Evolutionary conservation across 768 basidiomycete species (phyloP), one percentile per base, ranked within the genome.

Genomic region (Rhizopogon roseolus): DNA sequence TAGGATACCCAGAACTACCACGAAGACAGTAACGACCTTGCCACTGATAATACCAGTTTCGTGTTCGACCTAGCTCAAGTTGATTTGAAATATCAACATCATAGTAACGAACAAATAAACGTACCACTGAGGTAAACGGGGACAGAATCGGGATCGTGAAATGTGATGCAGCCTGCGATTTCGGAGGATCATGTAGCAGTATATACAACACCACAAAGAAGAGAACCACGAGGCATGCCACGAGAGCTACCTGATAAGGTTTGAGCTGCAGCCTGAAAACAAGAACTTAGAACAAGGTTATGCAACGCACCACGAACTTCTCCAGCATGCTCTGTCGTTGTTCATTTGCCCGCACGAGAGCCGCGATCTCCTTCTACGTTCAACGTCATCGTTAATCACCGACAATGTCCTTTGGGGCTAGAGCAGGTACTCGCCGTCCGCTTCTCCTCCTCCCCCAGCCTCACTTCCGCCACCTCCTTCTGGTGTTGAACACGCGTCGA

Each of bases 81-180:
- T 13, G 38, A 29, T 36, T 6, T 46, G 32, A 39, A 54, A 43
- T 29, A 6, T 36, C 32, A 43, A 28, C 17, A 19, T 38, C 2
- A n/a, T n/a, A n/a, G 38, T 17, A 34, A 53, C 41, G 41, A 39
- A 32, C 38, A 13, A 19, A 11, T 17, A 50, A 42, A 55, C 67
- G 29, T 22, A 90, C 88, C 63, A 90, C 88, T 9, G 86, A 88
- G 2, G 86, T 80, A 60, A 90, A 90, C 0, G 88, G 88, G 0
- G 88, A 90, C 16, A 90, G 65, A 4, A 90, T 83, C 4, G 88
- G 87, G 22, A 90, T 85, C 0, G 88, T 90, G 64, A 88, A 88
- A 63, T 89, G 88, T 1, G 78, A 73, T 1, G 84, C 54, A 5
- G 70, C 60, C 40, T 51, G 60, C 57, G 44, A 55, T 54, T 19